A percentile compares a stretch with the other conserved stretches of the same genome.
These are phyloP conservation scores for Rutstroemia sp. DNA, from an alignment of 2,329 filamentous ascomycete species.

Conservation along the genomic window DNA sequence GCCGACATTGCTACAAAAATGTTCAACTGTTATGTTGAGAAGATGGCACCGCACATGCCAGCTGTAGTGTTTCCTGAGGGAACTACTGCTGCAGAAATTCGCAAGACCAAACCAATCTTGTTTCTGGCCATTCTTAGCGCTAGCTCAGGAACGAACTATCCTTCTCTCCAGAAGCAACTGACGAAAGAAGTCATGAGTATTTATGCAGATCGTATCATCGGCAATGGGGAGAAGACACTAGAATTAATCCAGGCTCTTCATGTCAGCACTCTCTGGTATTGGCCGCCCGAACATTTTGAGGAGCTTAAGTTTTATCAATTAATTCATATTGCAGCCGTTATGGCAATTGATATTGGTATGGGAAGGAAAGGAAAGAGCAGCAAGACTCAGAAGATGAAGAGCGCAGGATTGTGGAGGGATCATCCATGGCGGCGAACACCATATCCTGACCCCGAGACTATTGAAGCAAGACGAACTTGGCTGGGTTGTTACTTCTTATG, in stretches of 20 bases:
- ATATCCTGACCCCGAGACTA: constrained; percentile 27
- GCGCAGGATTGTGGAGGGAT: constrained; percentile 36
- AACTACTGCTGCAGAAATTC: constrained; percentile 47
- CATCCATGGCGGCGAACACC: constrained; percentile 36
- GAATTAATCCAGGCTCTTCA: constrained; percentile 44
- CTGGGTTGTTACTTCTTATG: constrained; percentile 31
- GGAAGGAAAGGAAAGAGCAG: constrained; percentile 28
- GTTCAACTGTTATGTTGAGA: constrained; percentile 50
- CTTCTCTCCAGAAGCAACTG: constrained; percentile 34
- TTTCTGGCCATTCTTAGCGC: constrained; percentile 63
- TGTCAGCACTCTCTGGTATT: constrained; percentile 42
- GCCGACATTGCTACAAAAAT: constrained; percentile 47
- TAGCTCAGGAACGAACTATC: constrained; percentile 49
- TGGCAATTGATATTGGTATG: constrained; percentile 35
- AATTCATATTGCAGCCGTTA: constrained; percentile 43
- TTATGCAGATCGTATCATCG: constrained; percentile 40
- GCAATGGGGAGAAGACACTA: constrained; percentile 42
- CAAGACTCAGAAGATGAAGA: constrained; percentile 23
- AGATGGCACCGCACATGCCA: constrained; percentile 55
- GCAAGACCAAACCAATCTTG: constrained; percentile 53
- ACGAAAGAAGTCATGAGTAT: constrained; percentile 41
- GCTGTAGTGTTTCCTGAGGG: constrained; percentile 51
- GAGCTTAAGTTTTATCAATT: constrained; percentile 44
- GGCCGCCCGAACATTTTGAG: constrained; percentile 39
- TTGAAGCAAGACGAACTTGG: constrained; percentile 31